Percentiles rank a stretch among this genome's conserved stretches.
These are phyloP conservation scores for Trichomonas gallinae DNA, from an alignment of 208 protist species.

Conservation along the genomic window DNA sequence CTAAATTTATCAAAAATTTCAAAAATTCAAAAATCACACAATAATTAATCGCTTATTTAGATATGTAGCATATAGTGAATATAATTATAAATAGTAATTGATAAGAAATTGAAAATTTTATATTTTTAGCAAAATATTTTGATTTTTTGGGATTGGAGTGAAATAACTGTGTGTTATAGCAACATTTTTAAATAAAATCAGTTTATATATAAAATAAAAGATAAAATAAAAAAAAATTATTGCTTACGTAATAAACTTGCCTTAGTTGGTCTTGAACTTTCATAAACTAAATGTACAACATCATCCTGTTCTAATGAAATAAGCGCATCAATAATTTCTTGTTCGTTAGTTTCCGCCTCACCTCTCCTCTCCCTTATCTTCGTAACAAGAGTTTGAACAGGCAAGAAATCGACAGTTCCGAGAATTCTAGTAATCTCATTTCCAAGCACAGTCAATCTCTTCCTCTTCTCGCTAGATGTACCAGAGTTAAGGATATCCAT, in stretches of 20 bases:
- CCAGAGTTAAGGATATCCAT: constrained; percentile 42
- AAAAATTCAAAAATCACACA: no score
- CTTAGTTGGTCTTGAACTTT: not conserved
- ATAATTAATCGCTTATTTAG: no score
- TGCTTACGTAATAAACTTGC: not conserved
- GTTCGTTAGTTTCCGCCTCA: not conserved
- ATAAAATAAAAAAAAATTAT: not conserved
- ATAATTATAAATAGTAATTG: no score
- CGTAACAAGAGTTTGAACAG: not conserved
- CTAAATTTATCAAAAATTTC: no score
- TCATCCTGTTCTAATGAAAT: not conserved
- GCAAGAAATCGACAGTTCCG: no score
- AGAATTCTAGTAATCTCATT: not conserved
- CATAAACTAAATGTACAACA: not conserved
- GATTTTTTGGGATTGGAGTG: no score
- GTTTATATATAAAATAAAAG: no score
- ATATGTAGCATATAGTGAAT: no score
- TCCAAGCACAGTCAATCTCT: not conserved
- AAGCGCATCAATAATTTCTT: not conserved
- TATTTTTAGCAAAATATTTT: no score
- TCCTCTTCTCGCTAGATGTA: constrained; percentile 28
- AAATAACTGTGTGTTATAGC: no score
- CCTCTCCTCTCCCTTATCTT: not conserved
- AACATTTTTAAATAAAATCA: no score
- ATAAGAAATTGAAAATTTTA: no score